Evolutionary conservation across 192 early-diverging fungal genomes (phyloP), one percentile per base, ranked within the genome.

Genomic region (Coemansia biformis): DNA sequence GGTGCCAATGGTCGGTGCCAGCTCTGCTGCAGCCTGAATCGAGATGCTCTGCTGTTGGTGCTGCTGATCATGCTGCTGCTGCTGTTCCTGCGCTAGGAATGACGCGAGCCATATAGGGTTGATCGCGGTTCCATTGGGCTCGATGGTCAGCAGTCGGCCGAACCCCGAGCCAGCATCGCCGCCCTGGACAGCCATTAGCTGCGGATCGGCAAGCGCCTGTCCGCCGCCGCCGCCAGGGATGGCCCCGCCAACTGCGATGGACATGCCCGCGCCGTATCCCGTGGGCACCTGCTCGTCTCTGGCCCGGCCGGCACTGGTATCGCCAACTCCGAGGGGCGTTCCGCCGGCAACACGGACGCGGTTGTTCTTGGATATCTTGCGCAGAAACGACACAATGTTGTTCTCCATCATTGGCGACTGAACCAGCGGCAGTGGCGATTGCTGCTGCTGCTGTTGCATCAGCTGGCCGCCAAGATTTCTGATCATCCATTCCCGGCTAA

Each of bases 361-460:
- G 29, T 72, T 72, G 48, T 46, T 53, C 17, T 54, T 55, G n/a
- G 62, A 56, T 14, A 72, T 51, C 39, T 61, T 72, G 53, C 69
- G 69, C 41, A 72, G 57, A 57, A 64, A 53, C 5, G 69, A 26
- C 40, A 72, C 69, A 4, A 32, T 44, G 38, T 72, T 72, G 41
- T 48, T 57, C 40, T 65, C 69, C 12, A 61, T 59, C 39, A 49
- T 46, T 18, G 57, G 61, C 13, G 69, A 57, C 46, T 57, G 62
- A 39, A 57, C 7, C 1, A 45, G 44, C 47, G 35, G 56, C 15
- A 39, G 55, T 30, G 36, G 48, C 31, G 19, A n/a, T 11, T n/a
- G 21, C 11, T 16, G 38, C 12, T 28, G 48, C 40, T 46, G 51
- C 23, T 15, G 43, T 39, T 11, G 44, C 1, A 14, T 32, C 34